phyloP scores from a whole-genome alignment of 2,329 filamentous ascomycete species.

The Zasmidium angulare region DNA sequence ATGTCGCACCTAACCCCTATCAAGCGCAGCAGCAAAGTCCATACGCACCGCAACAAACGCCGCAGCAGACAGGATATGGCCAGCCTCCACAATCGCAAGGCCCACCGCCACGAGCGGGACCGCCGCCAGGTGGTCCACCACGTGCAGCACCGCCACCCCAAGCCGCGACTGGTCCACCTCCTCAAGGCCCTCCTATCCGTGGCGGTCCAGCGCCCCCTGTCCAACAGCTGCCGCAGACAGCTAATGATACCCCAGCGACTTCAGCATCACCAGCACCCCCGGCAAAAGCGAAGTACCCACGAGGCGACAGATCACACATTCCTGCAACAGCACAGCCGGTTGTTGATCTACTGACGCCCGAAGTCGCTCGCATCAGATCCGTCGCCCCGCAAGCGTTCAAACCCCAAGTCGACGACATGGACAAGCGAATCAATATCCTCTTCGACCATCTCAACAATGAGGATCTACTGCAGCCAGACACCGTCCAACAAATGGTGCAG shows the following conservation, averaged over 20 bases:
- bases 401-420: slow-evolving; percentile 86
- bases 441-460: slow-evolving; percentile 98
- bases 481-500: slow-evolving; percentile 64
- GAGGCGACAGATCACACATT: slow-evolving; percentile 86
- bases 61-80: slow-evolving; percentile 39
- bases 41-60: slow-evolving; percentile 42
- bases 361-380: slow-evolving; percentile 84
- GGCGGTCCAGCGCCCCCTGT: slow-evolving; percentile 37
- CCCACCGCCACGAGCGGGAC: slow-evolving; percentile 35
- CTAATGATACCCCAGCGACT: slow-evolving; percentile 6
- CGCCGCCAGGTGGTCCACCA: slow-evolving; percentile 37
- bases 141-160: slow-evolving; percentile 47
- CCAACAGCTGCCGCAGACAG: slow-evolving; percentile 18
- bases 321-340: slow-evolving; percentile 72
- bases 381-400: slow-evolving; percentile 85
- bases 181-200: slow-evolving; percentile 39
- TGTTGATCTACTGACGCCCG: slow-evolving; percentile 75
- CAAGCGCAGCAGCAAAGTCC: slow-evolving; percentile 34
- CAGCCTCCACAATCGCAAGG: slow-evolving; percentile 44
- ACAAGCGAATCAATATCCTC: slow-evolving; percentile 84
- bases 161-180: slow-evolving; percentile 37
- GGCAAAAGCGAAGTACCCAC: slow-evolving; percentile 44
- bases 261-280: slow-evolving; percentile 13
- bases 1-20: slow-evolving; percentile 49
- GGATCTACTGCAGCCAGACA: slow-evolving; percentile 80